Percentiles rank a stretch among this genome's conserved stretches.
Evolutionary conservation across 225 moss, liverwort and hornwort species (phyloP).

Genomic region (Takakia lepidozioides): DNA sequence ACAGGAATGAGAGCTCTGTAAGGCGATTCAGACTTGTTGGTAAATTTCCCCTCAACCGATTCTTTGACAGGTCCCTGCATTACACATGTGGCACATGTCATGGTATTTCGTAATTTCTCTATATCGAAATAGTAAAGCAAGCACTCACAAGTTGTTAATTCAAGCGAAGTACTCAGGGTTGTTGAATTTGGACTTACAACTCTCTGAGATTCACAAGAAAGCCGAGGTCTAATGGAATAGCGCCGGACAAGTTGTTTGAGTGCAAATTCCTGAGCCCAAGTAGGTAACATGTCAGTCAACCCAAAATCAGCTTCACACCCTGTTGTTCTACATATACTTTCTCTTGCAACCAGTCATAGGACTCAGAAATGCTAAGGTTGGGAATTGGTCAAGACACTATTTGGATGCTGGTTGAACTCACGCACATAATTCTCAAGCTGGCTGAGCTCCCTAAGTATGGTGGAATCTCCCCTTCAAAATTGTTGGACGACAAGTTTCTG

Average conservation of each 20-base stretch:
- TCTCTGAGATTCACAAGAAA: slow-evolving; percentile 30
- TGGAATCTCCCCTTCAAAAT: slow-evolving; percentile 39
- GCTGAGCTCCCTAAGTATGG: slow-evolving; percentile 21
- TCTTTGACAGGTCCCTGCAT: slow-evolving; percentile 41
- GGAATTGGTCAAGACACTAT: too few species aligned
- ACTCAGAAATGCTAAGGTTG: too few species aligned
- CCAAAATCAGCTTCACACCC: too few species aligned
- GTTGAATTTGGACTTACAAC: slow-evolving; percentile 24
- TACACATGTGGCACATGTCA: background rate
- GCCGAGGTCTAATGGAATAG: slow-evolving; percentile 36
- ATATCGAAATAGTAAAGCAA: too few species aligned
- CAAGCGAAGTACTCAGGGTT: background rate
- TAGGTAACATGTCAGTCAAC: background rate
- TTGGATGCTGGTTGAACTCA: slow-evolving; percentile 3
- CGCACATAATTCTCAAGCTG: slow-evolving; percentile 33
- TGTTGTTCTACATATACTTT: too few species aligned
- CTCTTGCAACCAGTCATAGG: background rate
- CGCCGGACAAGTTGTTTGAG: slow-evolving; percentile 39
- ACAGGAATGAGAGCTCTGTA: slow-evolving; percentile 33
- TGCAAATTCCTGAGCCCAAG: slow-evolving; percentile 16
- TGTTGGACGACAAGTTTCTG: slow-evolving; percentile 43
- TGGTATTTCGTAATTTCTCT: too few species aligned
- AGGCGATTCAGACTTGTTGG: slow-evolving; percentile 35
- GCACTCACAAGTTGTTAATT: too few species aligned
- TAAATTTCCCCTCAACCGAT: slow-evolving; percentile 32